Conservation (phyloP, 164 flowering plant genomes). For the Hamamelis virginiana region DNA sequence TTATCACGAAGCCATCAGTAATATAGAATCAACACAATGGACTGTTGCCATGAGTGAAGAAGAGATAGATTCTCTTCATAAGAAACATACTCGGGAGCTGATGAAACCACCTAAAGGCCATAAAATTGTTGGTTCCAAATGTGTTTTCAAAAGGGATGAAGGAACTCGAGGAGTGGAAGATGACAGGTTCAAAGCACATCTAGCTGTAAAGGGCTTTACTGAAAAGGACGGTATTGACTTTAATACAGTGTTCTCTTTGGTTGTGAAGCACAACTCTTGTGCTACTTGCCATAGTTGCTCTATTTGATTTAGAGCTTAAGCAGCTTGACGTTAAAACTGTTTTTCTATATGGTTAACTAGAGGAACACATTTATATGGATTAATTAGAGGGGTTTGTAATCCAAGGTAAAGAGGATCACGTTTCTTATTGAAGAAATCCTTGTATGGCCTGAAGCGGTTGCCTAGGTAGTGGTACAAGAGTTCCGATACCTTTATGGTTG, state of each 20-base stretch:
- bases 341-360: neutral
- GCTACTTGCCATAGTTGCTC: neutral
- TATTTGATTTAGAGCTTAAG: constrained; percentile 6
- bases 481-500: neutral
- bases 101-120: constrained; percentile 12
- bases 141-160: neutral
- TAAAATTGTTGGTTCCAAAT: neutral
- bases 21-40: neutral
- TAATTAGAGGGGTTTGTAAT: neutral
- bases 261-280: constrained; percentile 15
- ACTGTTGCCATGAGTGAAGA: neutral
- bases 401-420: constrained; percentile 5
- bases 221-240: constrained; percentile 17
- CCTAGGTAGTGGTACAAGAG: neutral
- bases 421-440: constrained; percentile 8
- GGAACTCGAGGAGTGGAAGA: neutral
- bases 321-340: constrained; percentile 12
- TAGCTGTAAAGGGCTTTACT: constrained; percentile 1
- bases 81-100: constrained; percentile 3
- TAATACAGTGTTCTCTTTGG: constrained; percentile 11
- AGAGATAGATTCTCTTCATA: constrained; percentile 4
- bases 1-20: too few relatives aligned
- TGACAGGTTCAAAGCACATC: neutral
- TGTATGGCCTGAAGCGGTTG: constrained; percentile 13
- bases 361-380: neutral